Evolutionary conservation across 2,329 filamentous ascomycete species (phyloP).

Genomic region (Stachybotrys elegans): DNA sequence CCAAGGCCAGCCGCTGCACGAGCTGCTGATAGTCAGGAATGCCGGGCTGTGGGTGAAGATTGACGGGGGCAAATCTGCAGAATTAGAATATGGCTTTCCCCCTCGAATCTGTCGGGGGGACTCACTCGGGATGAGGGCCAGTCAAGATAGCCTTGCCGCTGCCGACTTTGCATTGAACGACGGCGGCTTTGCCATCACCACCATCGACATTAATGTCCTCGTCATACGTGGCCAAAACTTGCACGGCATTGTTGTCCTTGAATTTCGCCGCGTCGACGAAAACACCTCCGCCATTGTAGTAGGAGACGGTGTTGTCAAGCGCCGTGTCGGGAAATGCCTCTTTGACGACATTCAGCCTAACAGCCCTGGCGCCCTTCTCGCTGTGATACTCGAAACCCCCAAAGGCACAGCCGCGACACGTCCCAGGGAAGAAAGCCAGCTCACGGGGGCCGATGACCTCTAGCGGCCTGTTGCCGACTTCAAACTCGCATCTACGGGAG

Average conservation of each 20-base stretch:
- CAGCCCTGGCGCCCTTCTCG: conserved; percentile 75
- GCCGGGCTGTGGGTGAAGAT: conserved; percentile 63
- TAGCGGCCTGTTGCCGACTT: conserved; percentile 70
- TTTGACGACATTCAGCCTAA: conserved; percentile 59
- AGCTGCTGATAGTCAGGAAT: conserved; percentile 66
- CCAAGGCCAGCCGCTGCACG: conserved; percentile 60
- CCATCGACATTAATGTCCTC: conserved; percentile 72
- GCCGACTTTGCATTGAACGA: conserved; percentile 79
- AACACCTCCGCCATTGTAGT: conserved; percentile 92
- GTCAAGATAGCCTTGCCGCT: conserved; percentile 76
- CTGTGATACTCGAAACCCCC: conserved; percentile 85
- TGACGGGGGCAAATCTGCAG: conserved; percentile 74
- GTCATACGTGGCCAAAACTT: conserved; percentile 77
- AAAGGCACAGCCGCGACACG: conserved; percentile 81
- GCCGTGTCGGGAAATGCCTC: conserved; percentile 53
- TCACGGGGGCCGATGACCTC: conserved; percentile 85
- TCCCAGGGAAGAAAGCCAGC: conserved; percentile 81
- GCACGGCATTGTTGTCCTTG: conserved; percentile 55
- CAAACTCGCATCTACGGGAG: conserved; percentile 77
- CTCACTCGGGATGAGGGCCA: conserved; percentile 85
- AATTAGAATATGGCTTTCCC: conserved; percentile 8
- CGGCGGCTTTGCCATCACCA: conserved; percentile 67
- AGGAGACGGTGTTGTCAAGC: conserved; percentile 63
- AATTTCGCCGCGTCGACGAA: conserved; percentile 74
- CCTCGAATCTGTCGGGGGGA: neutral